Evolutionary conservation across 441 rosid genomes (phyloP), one percentile per base, ranked within the genome.

Genomic region (Macaranga tanarius): DNA sequence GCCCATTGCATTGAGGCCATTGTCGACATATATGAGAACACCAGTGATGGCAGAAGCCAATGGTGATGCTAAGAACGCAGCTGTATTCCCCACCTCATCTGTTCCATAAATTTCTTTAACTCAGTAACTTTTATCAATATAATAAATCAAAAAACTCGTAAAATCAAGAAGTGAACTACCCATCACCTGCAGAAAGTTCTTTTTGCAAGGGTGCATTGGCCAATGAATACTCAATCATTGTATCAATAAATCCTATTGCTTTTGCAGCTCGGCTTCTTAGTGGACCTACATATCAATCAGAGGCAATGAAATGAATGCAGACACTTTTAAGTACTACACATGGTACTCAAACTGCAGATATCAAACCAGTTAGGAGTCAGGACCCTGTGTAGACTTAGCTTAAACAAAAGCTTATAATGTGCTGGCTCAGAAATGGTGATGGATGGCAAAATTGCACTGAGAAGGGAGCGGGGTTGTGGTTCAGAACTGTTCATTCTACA

Each of bases 1-100:
- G 3, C 97, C 99, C 99, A 94, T 94, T 31, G 94, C 90, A 25
- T 92, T 90, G 48, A 94, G 88, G 44, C 99, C 99, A 76, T 95
- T 95, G 80, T 92, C 99, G 2, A 91, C 99, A 20, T 92, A 95
- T 45, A 92, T 79, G 38, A 92, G 86, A 17, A 92, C 89, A 19
- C 98, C 96, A 0, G 96, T 93, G 61, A 93, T 89, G 0, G 97
- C 98, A 8, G 97, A 91, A 19, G 97, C 92, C 81, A 93, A 55
- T 6, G 98, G 94, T 1, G 97, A 93, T 15, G 74, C 93, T 69
- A 93, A 80, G 84, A 93, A 93, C 26, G 98, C 97, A 40, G 97
- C 98, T 4, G 91, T 76, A 45, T 92, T 92, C 40, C 97, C 99
- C 66, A 95, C 96, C 82, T 95, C 99, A 70, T 89, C 99, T 94